These are phyloP conservation scores for Diplodia mutila DNA, from an alignment of 2,329 filamentous ascomycete genomes.

Conservation along the genomic window DNA sequence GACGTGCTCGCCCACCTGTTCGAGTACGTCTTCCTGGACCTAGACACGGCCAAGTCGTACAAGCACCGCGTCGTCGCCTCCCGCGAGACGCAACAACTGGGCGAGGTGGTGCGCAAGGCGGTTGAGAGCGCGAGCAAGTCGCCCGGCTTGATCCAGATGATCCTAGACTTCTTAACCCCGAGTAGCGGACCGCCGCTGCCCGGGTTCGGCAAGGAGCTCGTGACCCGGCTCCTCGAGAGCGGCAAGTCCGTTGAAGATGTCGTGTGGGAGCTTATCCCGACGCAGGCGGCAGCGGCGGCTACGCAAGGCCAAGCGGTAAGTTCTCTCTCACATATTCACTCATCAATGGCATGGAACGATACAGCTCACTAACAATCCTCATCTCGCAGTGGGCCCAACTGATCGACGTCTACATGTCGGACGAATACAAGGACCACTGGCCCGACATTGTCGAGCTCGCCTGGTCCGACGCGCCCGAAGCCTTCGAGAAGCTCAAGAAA, in stretches of 20 bases:
- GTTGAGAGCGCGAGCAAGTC: conserved; percentile 6
- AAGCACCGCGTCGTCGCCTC: conserved; percentile 26
- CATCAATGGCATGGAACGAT: too few species aligned
- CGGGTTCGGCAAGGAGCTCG: conserved; percentile 8
- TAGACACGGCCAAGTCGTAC: conserved; percentile 33
- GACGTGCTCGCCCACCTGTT: conserved; percentile 35
- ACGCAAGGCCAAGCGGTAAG: conserved; percentile 26
- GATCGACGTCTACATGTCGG: conserved; percentile 27
- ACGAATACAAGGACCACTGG: conserved; percentile 27
- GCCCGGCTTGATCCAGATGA: neutral
- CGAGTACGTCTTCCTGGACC: conserved; percentile 37
- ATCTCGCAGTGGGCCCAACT: conserved; percentile 26
- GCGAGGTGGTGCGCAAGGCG: conserved; percentile 17
- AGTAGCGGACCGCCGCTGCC: conserved; percentile 8
- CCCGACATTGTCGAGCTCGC: conserved; percentile 26
- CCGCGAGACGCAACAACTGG: conserved; percentile 12
- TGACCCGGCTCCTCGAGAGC: conserved; percentile 26
- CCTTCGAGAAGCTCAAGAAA: conserved; percentile 24
- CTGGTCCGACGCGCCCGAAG: neutral
- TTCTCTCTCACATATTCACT: neutral
- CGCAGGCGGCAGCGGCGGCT: conserved; percentile 21
- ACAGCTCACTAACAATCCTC: neutral
- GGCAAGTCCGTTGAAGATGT: conserved; percentile 28
- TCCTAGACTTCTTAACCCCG: conserved; percentile 22
- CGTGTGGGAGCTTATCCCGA: conserved; percentile 20